Base-by-base conservation (phyloP, 108 stramenopile species). In the Skeletonema marinoi region DNA sequence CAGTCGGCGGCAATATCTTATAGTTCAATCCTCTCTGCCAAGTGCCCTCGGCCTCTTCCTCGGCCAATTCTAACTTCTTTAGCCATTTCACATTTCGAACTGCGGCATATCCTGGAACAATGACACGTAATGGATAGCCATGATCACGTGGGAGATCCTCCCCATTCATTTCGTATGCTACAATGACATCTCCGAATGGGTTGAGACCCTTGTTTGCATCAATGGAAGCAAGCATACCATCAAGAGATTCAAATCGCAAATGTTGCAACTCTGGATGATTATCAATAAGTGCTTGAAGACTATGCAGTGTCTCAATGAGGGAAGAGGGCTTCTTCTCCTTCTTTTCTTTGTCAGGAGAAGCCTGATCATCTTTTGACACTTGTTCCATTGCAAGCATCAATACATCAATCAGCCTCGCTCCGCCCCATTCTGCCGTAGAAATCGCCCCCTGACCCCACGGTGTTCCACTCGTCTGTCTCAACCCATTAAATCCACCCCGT, bases 151-250 rank as follows among this genome's bases (percentile, higher is more conserved):
- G 92, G 16, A 98, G 66, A 6, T 85, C 86, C 67, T 91, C 87
- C 4, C 86, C 98, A 77, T 99, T 98, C 99, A 99, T 98, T 85
- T 97, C 97, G 71, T 96, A 97, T 32, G 94, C 96, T 39, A 99
- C 61, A 56, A 99, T 80, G n/a, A 89, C 92, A 78, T 99, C 98
- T 6, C 97, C 96, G 66, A 86, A 89, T 13, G 91, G 90, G 70
- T 83, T 87, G 25, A 89, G 68, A 7, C 97, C 98, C 82, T 97
- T 97, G 69, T 83, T 75, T 66, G 93, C 80, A 17, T 90, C 92
- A 64, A 98, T 92, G 3, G 94, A 96, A 13, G 94, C 92, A 48
- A 51, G 72, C 85, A 96, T 86, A 5, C 91, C 95, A 75, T 98
- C 98, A 8, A 92, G 38, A 25, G 88, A 83, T 48, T 93, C 88